A percentile compares a stretch with the other conserved stretches of the same genome.
Conservation (phyloP, 306 rosid genomes). For the Cicer cuneatum region DNA sequence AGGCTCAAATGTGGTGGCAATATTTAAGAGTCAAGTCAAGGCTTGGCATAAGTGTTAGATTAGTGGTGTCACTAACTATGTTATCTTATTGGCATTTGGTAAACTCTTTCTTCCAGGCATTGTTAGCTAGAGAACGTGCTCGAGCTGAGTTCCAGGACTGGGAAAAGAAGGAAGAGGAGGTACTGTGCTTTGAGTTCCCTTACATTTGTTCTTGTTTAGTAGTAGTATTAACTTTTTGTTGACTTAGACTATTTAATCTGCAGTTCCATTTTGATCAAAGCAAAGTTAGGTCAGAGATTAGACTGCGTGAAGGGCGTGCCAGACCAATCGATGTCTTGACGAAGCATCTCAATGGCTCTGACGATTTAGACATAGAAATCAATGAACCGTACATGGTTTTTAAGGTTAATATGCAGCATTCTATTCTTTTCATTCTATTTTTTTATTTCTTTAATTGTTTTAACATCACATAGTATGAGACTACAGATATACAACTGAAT, state of each 20-base stretch:
- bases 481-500: conserved; percentile 2
- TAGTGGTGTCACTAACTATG: conserved; percentile 5
- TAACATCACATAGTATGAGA: not conserved
- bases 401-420: conserved; percentile 62
- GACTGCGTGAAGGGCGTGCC: conserved; percentile 96
- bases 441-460: conserved; percentile 6
- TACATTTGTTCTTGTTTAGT: conserved; percentile 29
- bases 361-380: conserved; percentile 86
- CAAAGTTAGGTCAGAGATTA: conserved; percentile 94
- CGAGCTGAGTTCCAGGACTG: conserved; percentile 98
- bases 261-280: conserved; percentile 99
- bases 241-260: conserved; percentile 37
- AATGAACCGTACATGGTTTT: conserved; percentile 94
- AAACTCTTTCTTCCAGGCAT: conserved; percentile 67
- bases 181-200: conserved; percentile 41
- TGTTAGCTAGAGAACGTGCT: conserved; percentile 94
- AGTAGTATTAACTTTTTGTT: conserved; percentile 30
- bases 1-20: conserved; percentile 7
- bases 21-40: conserved; percentile 22
- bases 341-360: conserved; percentile 85
- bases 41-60: conserved; percentile 16
- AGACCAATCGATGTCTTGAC: conserved; percentile 90
- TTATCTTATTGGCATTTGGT: conserved; percentile 35
- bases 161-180: conserved; percentile 99
- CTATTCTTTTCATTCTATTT: conserved; percentile 1